Percentiles rank a stretch among this genome's conserved stretches.
Conservation (phyloP, 1,284 basidiomycete species). For the Apiotrichum gamsii region DNA sequence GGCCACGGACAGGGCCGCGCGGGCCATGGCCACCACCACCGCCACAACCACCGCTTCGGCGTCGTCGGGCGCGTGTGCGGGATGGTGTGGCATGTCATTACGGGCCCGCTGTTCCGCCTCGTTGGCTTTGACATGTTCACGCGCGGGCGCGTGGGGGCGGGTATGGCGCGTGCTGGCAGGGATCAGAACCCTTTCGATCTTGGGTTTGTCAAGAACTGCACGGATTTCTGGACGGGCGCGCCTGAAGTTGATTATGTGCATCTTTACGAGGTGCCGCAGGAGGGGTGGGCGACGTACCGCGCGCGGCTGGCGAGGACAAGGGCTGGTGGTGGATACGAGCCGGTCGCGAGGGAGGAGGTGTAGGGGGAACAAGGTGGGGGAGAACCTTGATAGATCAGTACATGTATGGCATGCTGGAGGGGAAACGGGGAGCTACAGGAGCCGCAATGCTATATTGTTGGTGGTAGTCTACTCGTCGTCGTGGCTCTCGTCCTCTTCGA, state of each 20-base stretch:
- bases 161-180: slow-evolving; percentile 57
- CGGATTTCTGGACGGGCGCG: slow-evolving; percentile 90
- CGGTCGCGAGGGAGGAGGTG: slow-evolving; percentile 33
- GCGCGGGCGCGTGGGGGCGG: slow-evolving; percentile 75
- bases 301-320: slow-evolving; percentile 17
- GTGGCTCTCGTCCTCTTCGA: background rate
- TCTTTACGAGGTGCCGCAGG: slow-evolving; percentile 80
- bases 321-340: slow-evolving; percentile 24
- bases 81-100: slow-evolving; percentile 21
- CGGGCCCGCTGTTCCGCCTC: slow-evolving; percentile 61
- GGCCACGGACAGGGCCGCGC: slow-evolving; percentile 15
- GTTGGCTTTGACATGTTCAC: slow-evolving; percentile 92
- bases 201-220: slow-evolving; percentile 77
- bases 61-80: slow-evolving; percentile 34
- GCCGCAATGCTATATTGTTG: too few relatives aligned
- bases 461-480: too few relatives aligned
- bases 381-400: background rate
- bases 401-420: slow-evolving; percentile 5
- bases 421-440: too few relatives aligned
- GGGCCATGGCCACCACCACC: slow-evolving; percentile 16
- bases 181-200: slow-evolving; percentile 89
- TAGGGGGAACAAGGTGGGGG: slow-evolving; percentile 1
- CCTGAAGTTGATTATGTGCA: slow-evolving; percentile 79
- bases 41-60: slow-evolving; percentile 42
- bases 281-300: slow-evolving; percentile 51